Conservation (phyloP, 768 basidiomycete genomes). For the Leccinum disarticulatum region DNA sequence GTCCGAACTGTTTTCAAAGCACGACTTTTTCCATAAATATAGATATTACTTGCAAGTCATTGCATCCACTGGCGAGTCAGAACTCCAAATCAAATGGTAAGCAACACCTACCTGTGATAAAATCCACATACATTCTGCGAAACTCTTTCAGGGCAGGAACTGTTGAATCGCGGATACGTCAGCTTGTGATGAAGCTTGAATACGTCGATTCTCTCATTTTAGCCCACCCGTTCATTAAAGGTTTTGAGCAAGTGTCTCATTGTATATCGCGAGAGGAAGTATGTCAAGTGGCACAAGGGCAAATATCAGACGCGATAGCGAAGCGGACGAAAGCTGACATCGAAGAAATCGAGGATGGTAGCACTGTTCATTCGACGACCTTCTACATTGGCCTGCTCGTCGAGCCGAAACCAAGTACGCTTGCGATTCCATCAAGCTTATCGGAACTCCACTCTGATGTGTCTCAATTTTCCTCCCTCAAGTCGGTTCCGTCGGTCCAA, state of each 20-base stretch:
- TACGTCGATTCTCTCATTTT: constrained; percentile 88
- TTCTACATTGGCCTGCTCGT: constrained; percentile 96
- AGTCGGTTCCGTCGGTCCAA: constrained; percentile 77
- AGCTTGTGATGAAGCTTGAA: constrained; percentile 97
- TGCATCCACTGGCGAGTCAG: constrained; percentile 80
- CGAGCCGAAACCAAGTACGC: constrained; percentile 85
- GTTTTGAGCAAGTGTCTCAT: constrained; percentile 84
- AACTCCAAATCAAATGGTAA: constrained; percentile 93
- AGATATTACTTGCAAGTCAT: constrained; percentile 95
- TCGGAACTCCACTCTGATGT: constrained; percentile 16
- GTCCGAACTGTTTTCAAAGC: constrained; percentile 92
- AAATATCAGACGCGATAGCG: constrained; percentile 68
- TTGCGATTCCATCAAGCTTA: constrained; percentile 17
- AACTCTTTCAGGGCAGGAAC: constrained; percentile 71
- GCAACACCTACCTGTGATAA: constrained; percentile 19
- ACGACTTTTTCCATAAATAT: constrained; percentile 97
- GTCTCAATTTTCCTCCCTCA: constrained; percentile 17
- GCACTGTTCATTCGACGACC: constrained; percentile 90
- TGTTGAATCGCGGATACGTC: constrained; percentile 95
- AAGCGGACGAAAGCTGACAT: constrained; percentile 78
- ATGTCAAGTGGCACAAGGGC: constrained; percentile 83
- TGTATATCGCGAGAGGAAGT: constrained; percentile 89
- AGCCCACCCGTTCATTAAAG: constrained; percentile 94
- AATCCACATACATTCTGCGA: constrained; percentile 14
- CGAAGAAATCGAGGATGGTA: constrained; percentile 71